Evolutionary conservation across 441 rosid species (phyloP).

Genomic region (Jatropha multifida): DNA sequence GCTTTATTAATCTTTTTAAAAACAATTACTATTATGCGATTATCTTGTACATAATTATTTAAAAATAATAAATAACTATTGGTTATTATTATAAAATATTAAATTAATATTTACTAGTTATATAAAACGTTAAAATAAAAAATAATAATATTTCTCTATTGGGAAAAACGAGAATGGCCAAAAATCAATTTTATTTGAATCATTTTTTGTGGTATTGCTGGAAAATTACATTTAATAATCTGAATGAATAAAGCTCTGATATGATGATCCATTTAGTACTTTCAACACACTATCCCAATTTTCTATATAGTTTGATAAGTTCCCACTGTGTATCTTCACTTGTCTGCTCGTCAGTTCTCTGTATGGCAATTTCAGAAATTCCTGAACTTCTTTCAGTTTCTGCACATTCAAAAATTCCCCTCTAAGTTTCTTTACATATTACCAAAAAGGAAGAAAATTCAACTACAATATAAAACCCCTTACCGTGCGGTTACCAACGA

Average conservation of each 20-base stretch:
- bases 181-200: not conserved
- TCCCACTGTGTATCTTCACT: slow-evolving; percentile 45
- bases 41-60: too few relatives aligned
- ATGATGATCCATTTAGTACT: slow-evolving; percentile 36
- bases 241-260: slow-evolving; percentile 35
- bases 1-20: too few relatives aligned
- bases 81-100: too few relatives aligned
- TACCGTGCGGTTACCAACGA: slow-evolving; percentile 41
- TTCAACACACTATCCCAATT: slow-evolving; percentile 39
- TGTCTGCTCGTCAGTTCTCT: slow-evolving; percentile 44
- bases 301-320: slow-evolving; percentile 31
- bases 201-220: not conserved
- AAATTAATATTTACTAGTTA: too few relatives aligned
- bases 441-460: not conserved
- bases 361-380: slow-evolving; percentile 36
- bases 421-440: not conserved
- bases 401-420: slow-evolving; percentile 14
- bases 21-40: too few relatives aligned
- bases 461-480: slow-evolving; percentile 15
- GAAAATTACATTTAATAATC: slow-evolving; percentile 25
- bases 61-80: too few relatives aligned
- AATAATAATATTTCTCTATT: too few relatives aligned
- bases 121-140: too few relatives aligned
- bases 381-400: slow-evolving; percentile 44
- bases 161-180: not conserved